These are phyloP conservation scores for Aquilaria yunnanensis DNA, from an alignment of 345 rosid species.

Conservation along the genomic window DNA sequence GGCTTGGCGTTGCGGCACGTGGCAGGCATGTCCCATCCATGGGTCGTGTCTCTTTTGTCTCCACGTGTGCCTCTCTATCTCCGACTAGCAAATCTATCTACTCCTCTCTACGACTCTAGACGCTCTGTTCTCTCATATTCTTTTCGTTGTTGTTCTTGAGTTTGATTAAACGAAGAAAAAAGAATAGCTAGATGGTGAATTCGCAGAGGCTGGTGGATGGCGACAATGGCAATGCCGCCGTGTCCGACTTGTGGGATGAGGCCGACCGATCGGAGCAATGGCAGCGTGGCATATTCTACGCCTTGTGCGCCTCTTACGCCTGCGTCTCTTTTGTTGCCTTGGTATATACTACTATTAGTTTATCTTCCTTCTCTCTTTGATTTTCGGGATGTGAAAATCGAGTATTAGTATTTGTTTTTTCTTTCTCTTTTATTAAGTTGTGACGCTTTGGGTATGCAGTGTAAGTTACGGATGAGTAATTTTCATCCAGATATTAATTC, in stretches of 20 bases:
- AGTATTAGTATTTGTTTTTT: too few relatives aligned
- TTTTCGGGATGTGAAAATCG: neutral
- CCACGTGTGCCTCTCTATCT: conserved; percentile 12
- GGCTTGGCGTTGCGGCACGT: conserved; percentile 12
- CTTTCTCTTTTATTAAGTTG: too few relatives aligned
- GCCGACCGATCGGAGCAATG: conserved; percentile 45
- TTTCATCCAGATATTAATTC: too few relatives aligned
- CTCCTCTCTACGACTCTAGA: neutral
- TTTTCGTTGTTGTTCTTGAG: neutral
- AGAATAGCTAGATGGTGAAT: conserved; percentile 11
- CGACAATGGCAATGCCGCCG: conserved; percentile 7
- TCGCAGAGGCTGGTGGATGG: conserved; percentile 8
- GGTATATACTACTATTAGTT: conserved; percentile 20
- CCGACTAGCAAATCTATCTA: neutral
- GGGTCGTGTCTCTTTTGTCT: conserved; percentile 4
- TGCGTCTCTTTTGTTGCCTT: conserved; percentile 50
- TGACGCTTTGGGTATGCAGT: too few relatives aligned
- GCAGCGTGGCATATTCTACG: conserved; percentile 45
- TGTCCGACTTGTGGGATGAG: conserved; percentile 47
- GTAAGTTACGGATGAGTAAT: too few relatives aligned
- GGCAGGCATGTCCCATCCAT: neutral
- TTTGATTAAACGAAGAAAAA: conserved; percentile 6
- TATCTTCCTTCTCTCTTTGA: neutral
- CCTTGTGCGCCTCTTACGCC: conserved; percentile 40
- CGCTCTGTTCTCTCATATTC: neutral